Conservation (phyloP, 257 asterid species). For the Ballota nigra region DNA sequence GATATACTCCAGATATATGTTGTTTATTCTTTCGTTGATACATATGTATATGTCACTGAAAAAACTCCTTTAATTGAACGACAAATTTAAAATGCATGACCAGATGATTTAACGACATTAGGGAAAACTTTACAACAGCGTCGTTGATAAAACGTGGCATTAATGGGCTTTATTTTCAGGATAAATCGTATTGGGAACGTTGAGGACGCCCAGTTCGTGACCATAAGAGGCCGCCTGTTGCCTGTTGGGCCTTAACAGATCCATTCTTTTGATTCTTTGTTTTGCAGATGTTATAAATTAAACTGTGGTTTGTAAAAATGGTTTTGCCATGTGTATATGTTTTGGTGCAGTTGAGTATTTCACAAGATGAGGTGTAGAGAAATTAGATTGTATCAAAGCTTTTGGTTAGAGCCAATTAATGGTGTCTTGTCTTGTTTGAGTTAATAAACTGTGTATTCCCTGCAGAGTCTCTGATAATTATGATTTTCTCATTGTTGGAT, state of each 20-base stretch:
- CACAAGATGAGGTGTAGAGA: slow-evolving; percentile 1
- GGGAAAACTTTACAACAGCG: background rate
- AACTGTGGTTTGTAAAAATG: slow-evolving; percentile 23
- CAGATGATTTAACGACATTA: background rate
- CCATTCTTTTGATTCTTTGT: slow-evolving; percentile 38
- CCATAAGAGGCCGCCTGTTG: background rate
- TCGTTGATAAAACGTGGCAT: background rate
- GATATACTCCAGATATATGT: background rate
- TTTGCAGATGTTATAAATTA: slow-evolving; percentile 11
- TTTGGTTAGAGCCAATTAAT: background rate
- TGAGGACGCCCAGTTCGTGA: slow-evolving; percentile 14
- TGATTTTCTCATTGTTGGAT: too few species aligned
- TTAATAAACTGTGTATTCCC: background rate
- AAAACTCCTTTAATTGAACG: background rate
- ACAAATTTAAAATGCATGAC: background rate
- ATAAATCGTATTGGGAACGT: slow-evolving; percentile 40
- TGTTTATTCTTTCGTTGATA: background rate
- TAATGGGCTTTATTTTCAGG: slow-evolving; percentile 33
- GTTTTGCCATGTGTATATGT: slow-evolving; percentile 10
- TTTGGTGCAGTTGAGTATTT: slow-evolving; percentile 6
- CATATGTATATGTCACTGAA: background rate
- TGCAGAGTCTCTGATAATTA: too few species aligned
- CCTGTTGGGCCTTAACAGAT: background rate
- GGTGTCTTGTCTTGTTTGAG: background rate
- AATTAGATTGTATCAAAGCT: background rate